Evolutionary conservation across 495 filamentous ascomycete species (phyloP).

Genomic region (Terfezia boudieri): DNA sequence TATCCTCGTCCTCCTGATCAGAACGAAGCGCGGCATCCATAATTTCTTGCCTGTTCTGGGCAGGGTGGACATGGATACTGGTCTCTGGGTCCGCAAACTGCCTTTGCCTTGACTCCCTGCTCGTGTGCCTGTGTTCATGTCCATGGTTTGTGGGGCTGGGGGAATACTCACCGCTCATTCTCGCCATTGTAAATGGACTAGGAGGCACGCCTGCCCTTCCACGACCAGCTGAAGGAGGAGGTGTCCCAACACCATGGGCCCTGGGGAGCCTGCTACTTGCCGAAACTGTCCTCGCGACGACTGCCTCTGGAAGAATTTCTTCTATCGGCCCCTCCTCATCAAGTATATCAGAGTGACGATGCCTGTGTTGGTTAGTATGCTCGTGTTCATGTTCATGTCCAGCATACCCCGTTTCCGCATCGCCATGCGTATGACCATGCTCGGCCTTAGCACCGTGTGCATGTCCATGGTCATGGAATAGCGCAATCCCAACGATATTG

Average conservation of each 20-base stretch:
- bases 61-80: conserved; percentile 70
- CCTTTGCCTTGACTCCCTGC: conserved; percentile 18
- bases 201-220: not conserved
- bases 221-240: not conserved
- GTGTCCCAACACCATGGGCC: not conserved
- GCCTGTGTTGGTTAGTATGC: conserved; percentile 20
- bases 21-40: conserved; percentile 45
- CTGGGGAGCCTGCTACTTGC: conserved; percentile 2
- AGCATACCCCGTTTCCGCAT: not conserved
- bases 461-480: conserved; percentile 87
- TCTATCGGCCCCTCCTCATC: conserved; percentile 21
- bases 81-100: conserved; percentile 20
- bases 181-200: not conserved
- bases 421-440: conserved; percentile 18
- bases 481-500: conserved; percentile 67
- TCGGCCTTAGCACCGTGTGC: conserved; percentile 32
- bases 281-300: conserved; percentile 16
- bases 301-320: conserved; percentile 26
- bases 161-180: not conserved
- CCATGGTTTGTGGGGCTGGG: not conserved
- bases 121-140: conserved; percentile 8
- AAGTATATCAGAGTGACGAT: conserved; percentile 10
- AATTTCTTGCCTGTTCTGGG: conserved; percentile 73
- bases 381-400: conserved; percentile 3
- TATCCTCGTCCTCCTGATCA: conserved; percentile 24